phyloP scores from a whole-genome alignment of 257 asterid species.

The Capsicum baccatum region DNA sequence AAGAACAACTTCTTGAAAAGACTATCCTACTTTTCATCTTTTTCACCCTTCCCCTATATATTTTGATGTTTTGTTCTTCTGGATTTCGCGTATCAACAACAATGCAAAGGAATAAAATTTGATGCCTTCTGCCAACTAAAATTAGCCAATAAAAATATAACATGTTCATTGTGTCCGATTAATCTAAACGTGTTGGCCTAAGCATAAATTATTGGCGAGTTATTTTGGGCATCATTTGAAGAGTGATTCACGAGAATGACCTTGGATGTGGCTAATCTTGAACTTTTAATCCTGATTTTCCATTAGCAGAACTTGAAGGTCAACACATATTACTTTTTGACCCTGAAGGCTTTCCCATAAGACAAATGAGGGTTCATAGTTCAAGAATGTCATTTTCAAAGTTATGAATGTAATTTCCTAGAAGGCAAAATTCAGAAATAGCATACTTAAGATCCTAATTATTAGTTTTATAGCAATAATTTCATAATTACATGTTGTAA shows the following conservation, averaged over 20 bases:
- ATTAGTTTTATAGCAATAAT: too few relatives aligned
- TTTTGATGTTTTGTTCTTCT: neutral
- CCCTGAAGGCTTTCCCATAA: neutral
- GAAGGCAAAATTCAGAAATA: too few relatives aligned
- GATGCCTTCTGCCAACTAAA: constrained; percentile 17
- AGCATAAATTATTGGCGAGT: neutral
- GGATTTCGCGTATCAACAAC: neutral
- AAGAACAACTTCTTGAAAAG: neutral
- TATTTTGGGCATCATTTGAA: neutral
- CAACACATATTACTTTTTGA: neutral
- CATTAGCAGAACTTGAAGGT: neutral
- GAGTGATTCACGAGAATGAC: neutral
- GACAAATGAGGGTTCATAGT: neutral
- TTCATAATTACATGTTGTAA: too few relatives aligned
- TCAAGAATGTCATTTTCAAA: neutral
- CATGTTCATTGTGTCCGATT: neutral
- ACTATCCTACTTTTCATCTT: neutral
- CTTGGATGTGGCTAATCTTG: neutral
- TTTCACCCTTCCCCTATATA: neutral
- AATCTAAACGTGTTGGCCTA: neutral
- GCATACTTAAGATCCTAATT: too few relatives aligned
- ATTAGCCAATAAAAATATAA: neutral
- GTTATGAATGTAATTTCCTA: neutral
- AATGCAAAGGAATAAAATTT: neutral
- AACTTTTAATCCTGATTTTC: neutral